Conservation (phyloP, 805 yeast species). For the Yamadazyma scolyti region DNA sequence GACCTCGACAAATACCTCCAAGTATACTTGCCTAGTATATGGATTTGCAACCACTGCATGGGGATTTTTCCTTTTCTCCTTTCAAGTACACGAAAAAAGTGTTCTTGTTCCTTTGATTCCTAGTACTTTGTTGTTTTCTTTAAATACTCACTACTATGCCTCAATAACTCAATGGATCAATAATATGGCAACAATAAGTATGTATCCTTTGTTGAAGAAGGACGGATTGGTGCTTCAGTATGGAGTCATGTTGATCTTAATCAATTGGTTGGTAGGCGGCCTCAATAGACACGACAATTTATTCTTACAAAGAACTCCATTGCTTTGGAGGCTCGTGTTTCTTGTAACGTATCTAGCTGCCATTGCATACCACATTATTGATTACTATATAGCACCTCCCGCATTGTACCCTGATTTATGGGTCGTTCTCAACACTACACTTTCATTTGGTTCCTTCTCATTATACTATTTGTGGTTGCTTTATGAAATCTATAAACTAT, state of each 20-base stretch:
- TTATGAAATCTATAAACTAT: constrained; percentile 35
- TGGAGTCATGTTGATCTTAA: constrained; percentile 51
- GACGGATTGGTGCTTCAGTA: constrained; percentile 78
- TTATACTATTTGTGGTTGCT: constrained; percentile 83
- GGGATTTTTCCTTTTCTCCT: constrained; percentile 86
- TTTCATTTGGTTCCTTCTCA: constrained; percentile 73
- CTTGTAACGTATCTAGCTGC: constrained; percentile 39
- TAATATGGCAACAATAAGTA: constrained; percentile 77
- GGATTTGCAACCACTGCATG: constrained; percentile 80
- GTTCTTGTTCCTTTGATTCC: constrained; percentile 88
- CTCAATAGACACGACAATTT: constrained; percentile 12
- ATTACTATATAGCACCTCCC: constrained; percentile 51
- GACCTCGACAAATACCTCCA: constrained; percentile 12
- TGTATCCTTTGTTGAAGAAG: constrained; percentile 80
- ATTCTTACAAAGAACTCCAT: constrained; percentile 19
- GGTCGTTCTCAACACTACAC: constrained; percentile 69
- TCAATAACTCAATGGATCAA: constrained; percentile 84
- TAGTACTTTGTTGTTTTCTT: constrained; percentile 60
- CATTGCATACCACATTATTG: constrained; percentile 50
- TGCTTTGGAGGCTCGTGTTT: constrained; percentile 24
- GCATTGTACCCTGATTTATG: constrained; percentile 73
- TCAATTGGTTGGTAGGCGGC: constrained; percentile 36
- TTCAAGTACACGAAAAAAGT: constrained; percentile 95
- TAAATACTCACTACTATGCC: constrained; percentile 55
- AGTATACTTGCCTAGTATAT: constrained; percentile 39